Evolutionary conservation across 371 early-diverging fungal genomes (phyloP).

Genomic region (Circinella umbellata): DNA sequence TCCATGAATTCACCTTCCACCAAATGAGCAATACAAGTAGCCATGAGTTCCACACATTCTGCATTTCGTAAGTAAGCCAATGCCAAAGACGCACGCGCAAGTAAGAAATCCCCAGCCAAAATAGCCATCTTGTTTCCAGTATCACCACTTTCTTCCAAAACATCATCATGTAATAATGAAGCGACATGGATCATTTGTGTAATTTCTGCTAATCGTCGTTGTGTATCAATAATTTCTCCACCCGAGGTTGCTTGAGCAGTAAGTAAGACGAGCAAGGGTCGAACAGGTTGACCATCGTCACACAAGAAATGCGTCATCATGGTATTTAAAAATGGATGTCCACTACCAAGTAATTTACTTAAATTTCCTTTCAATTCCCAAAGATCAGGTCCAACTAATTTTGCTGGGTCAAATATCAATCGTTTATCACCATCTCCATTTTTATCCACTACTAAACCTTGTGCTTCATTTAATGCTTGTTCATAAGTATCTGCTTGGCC

Average conservation of each 20-base stretch:
- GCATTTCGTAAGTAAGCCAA: constrained; percentile 85
- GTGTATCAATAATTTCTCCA: constrained; percentile 77
- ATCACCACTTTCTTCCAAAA: constrained; percentile 76
- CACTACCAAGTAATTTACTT: constrained; percentile 74
- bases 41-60: constrained; percentile 93
- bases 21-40: constrained; percentile 89
- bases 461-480: constrained; percentile 59
- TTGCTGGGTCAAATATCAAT: constrained; percentile 55
- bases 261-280: constrained; percentile 90
- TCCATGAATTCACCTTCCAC: constrained; percentile 98
- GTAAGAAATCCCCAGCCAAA: constrained; percentile 91
- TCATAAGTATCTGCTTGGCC: constrained; percentile 51
- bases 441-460: constrained; percentile 39
- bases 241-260: constrained; percentile 83
- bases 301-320: constrained; percentile 89
- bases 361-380: constrained; percentile 86
- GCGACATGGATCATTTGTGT: constrained; percentile 97
- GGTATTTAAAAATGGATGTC: constrained; percentile 86
- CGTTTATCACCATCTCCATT: constrained; percentile 26
- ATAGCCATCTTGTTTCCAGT: constrained; percentile 98
- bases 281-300: constrained; percentile 88
- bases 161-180: constrained; percentile 93
- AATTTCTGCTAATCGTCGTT: constrained; percentile 92
- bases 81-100: constrained; percentile 91
- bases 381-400: constrained; percentile 79